phyloP scores from a whole-genome alignment of 192 early-diverging fungal species.

The Lobosporangium transversale region DNA sequence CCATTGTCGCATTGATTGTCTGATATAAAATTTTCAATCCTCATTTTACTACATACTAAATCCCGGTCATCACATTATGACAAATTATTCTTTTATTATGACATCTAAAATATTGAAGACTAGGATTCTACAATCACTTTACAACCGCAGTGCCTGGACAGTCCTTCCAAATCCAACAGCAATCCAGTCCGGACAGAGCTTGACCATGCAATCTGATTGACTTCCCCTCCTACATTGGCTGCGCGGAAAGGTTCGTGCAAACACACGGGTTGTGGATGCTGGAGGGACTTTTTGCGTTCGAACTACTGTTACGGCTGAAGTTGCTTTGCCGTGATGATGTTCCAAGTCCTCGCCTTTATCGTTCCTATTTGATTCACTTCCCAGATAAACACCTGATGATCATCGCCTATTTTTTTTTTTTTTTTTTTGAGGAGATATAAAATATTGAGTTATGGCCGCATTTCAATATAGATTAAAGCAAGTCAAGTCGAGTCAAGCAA shows the following conservation, averaged over 20 bases:
- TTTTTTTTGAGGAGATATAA: too few species aligned
- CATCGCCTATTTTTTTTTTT: constrained; percentile 73
- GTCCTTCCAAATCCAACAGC: constrained; percentile 86
- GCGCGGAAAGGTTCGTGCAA: constrained; percentile 71
- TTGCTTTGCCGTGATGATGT: constrained; percentile 44
- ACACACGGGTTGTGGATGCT: constrained; percentile 38
- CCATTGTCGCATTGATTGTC: too few species aligned
- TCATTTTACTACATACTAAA: too few species aligned
- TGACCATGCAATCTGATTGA: constrained; percentile 90
- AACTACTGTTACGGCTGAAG: constrained; percentile 11
- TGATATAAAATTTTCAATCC: too few species aligned
- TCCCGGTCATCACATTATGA: too few species aligned
- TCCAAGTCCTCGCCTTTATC: constrained; percentile 51
- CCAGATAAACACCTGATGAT: constrained; percentile 93
- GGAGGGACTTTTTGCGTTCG: constrained; percentile 17
- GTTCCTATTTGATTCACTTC: constrained; percentile 72
- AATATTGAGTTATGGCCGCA: too few species aligned
- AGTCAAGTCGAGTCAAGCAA: neutral
- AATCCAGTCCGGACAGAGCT: constrained; percentile 84
- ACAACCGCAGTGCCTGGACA: constrained; percentile 84
- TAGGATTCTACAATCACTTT: too few species aligned
- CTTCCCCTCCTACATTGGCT: constrained; percentile 63
- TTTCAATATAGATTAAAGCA: too few species aligned
- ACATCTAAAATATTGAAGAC: too few species aligned
- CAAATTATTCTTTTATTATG: too few species aligned